Evolutionary conservation across 805 yeast genomes (phyloP).

Genomic region (Metschnikowia continentalis): DNA sequence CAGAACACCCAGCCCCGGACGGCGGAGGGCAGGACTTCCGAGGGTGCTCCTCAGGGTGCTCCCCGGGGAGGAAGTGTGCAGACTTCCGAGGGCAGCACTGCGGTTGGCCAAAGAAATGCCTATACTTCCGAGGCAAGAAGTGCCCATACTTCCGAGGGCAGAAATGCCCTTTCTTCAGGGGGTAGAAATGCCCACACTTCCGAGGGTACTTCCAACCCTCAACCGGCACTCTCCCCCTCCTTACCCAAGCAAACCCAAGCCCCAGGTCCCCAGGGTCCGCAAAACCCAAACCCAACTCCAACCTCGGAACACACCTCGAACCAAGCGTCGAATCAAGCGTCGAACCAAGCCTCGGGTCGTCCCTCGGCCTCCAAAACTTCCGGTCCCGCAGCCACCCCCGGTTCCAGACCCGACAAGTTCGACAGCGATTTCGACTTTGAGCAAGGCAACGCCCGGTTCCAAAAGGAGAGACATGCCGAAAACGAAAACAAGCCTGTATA

Average conservation of each 20-base stretch:
- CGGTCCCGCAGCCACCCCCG: conserved; percentile 14
- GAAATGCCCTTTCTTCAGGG: not conserved
- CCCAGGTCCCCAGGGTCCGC: not conserved
- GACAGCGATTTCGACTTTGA: conserved; percentile 72
- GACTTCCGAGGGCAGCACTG: no score
- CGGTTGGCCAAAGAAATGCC: no score
- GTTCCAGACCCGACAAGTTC: conserved; percentile 17
- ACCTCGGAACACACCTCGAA: conserved; percentile 6
- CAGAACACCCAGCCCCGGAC: no score
- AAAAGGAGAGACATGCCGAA: conserved; percentile 22
- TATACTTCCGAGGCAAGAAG: no score
- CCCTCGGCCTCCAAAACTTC: conserved; percentile 6
- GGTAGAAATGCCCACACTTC: no score
- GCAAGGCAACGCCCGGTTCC: conserved; percentile 67
- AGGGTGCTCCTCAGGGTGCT: no score
- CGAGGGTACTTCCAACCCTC: not conserved
- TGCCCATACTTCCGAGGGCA: no score
- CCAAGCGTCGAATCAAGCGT: not conserved
- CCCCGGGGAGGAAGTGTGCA: no score
- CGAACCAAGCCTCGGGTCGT: not conserved
- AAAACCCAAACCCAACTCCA: not conserved
- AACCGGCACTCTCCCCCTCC: not conserved
- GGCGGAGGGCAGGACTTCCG: no score
- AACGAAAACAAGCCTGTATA: conserved; percentile 39
- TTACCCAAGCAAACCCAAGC: not conserved